Percentiles rank a stretch among this genome's conserved stretches.
Evolutionary conservation across 1,284 basidiomycete genomes (phyloP).

Genomic region (Ceraceosorus bombacis): DNA sequence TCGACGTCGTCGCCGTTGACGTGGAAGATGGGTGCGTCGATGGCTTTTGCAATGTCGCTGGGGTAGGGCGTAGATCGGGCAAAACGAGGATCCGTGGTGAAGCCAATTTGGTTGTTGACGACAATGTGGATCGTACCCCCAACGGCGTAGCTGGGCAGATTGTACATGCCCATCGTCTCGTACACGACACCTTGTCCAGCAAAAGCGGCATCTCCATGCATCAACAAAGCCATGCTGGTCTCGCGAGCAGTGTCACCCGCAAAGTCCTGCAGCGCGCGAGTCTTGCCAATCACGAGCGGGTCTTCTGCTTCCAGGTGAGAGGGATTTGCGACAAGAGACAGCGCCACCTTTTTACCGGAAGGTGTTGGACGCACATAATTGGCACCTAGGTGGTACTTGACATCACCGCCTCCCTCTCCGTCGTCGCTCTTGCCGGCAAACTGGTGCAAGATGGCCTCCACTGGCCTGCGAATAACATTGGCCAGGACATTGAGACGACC

Average conservation of each 20-base stretch:
- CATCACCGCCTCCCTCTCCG: constrained; percentile 73
- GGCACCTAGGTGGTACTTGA: constrained; percentile 97
- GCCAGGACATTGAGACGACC: constrained; percentile 94
- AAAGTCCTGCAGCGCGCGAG: constrained; percentile 89
- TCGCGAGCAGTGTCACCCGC: constrained; percentile 66
- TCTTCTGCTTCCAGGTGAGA: constrained; percentile 97
- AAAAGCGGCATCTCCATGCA: constrained; percentile 98
- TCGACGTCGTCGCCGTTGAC: constrained; percentile 99
- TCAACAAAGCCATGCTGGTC: constrained; percentile 70
- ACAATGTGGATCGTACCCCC: constrained; percentile 97
- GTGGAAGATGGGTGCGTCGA: constrained; percentile 98
- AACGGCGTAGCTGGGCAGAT: constrained; percentile 87
- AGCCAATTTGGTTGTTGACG: constrained; percentile 99
- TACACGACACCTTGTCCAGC: constrained; percentile 98
- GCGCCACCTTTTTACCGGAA: constrained; percentile 91
- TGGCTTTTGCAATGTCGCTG: constrained; percentile 98
- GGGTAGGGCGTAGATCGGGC: constrained; percentile 95
- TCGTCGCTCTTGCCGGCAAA: constrained; percentile 60
- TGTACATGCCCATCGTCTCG: constrained; percentile 98
- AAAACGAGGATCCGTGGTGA: constrained; percentile 97
- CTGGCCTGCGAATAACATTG: constrained; percentile 96
- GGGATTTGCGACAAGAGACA: constrained; percentile 96
- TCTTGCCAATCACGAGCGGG: constrained; percentile 95
- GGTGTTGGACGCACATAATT: constrained; percentile 98
- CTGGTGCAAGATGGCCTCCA: constrained; percentile 97